Evolutionary conservation across 2,329 filamentous ascomycete genomes (phyloP).

Genomic region (Cordyceps cateniannulata): DNA sequence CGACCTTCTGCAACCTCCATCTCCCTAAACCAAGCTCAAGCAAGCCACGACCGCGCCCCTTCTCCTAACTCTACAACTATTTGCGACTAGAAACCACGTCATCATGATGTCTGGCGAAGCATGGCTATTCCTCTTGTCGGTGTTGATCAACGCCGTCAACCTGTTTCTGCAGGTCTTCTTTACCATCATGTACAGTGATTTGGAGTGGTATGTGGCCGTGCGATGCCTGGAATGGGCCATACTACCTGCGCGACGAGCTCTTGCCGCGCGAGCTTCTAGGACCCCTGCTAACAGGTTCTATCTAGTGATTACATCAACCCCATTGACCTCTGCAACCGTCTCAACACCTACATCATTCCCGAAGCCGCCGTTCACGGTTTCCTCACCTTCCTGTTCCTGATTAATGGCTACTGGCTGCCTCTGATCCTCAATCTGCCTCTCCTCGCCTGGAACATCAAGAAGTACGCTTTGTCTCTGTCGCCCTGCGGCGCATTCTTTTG

Average conservation of each 20-base stretch:
- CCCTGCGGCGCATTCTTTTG: neutral
- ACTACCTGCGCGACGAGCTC: neutral
- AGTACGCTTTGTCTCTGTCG: constrained; percentile 57
- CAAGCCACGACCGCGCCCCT: neutral
- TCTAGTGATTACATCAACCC: constrained; percentile 98
- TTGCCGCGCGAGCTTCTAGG: neutral
- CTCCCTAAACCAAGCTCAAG: neutral
- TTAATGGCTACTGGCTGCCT: constrained; percentile 98
- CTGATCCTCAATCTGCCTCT: constrained; percentile 88
- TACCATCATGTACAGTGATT: constrained; percentile 99
- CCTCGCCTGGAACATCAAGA: constrained; percentile 91
- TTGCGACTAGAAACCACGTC: constrained; percentile 12
- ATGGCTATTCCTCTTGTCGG: constrained; percentile 95
- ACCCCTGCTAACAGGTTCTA: constrained; percentile 5
- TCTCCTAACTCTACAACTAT: neutral
- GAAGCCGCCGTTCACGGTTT: constrained; percentile 97
- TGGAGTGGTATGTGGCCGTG: constrained; percentile 75
- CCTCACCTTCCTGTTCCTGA: constrained; percentile 89
- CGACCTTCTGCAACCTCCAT: neutral
- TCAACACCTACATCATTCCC: constrained; percentile 99
- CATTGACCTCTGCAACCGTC: constrained; percentile 99
- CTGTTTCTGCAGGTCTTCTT: constrained; percentile 99
- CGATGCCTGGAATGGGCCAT: neutral
- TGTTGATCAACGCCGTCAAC: constrained; percentile 99
- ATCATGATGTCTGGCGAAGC: constrained; percentile 85